These are phyloP conservation scores for Plasmodium vivax DNA, from an alignment of 169 alveolate genomes.

Conservation along the genomic window DNA sequence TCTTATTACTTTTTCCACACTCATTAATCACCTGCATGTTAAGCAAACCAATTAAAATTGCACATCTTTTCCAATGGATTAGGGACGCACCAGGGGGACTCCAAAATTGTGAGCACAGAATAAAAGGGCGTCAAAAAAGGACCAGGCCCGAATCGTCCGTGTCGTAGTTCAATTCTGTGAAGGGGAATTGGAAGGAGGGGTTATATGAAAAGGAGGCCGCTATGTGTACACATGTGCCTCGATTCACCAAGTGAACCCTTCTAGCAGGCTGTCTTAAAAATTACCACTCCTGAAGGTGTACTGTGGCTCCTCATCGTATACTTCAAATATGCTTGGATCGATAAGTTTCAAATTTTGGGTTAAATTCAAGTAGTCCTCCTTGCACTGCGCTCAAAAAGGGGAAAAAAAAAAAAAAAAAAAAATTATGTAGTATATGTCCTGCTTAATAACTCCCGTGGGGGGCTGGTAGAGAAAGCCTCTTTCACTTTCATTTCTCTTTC, in stretches of 20 bases:
- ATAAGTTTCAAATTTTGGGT: constrained; percentile 37
- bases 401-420: neutral
- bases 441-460: neutral
- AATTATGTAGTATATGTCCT: neutral
- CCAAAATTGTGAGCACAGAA: neutral
- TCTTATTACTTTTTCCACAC: neutral
- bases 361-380: constrained; percentile 52
- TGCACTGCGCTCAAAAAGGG: constrained; percentile 19
- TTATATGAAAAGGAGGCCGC: neutral
- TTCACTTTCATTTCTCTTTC: too few relatives aligned
- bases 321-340: constrained; percentile 64
- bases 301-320: constrained; percentile 55
- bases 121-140: neutral
- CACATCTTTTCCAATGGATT: neutral
- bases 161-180: constrained; percentile 39
- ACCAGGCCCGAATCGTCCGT: constrained; percentile 53
- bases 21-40: neutral
- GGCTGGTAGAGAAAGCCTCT: neutral
- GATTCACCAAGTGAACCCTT: neutral
- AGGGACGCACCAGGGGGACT: neutral
- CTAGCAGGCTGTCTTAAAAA: neutral
- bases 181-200: neutral
- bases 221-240: neutral
- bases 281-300: constrained; percentile 40
- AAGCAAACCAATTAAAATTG: neutral